Percentiles rank a stretch among this genome's conserved stretches.
Evolutionary conservation across 345 rosid species (phyloP).

Genomic region (Mangifera indica): DNA sequence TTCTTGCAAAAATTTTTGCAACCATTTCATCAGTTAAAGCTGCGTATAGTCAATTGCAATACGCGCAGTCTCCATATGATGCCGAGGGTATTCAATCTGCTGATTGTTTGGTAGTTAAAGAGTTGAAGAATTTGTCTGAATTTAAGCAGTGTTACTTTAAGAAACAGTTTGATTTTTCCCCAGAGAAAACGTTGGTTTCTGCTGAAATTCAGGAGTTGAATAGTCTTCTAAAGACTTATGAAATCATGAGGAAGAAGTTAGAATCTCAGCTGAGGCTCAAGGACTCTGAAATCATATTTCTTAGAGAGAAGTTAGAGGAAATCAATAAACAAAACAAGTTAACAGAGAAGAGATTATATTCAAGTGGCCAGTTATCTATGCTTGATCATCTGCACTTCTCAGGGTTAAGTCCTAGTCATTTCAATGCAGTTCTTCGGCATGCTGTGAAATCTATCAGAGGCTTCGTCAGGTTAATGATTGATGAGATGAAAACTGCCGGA

Average conservation of each 20-base stretch:
- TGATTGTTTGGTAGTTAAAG: conserved; percentile 54
- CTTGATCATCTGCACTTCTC: conserved; percentile 52
- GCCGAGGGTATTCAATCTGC: conserved; percentile 68
- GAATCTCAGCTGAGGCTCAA: conserved; percentile 73
- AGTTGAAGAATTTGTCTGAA: conserved; percentile 70
- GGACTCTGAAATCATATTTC: conserved; percentile 68
- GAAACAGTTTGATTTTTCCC: conserved; percentile 67
- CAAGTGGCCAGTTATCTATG: conserved; percentile 56
- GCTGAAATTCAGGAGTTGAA: conserved; percentile 84
- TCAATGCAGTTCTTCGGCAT: conserved; percentile 47
- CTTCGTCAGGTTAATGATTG: conserved; percentile 59
- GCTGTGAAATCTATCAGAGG: conserved; percentile 66
- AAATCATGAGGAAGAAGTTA: conserved; percentile 63
- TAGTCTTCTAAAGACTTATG: conserved; percentile 56
- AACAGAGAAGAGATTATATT: conserved; percentile 62
- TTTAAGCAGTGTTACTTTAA: conserved; percentile 72
- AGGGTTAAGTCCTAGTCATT: conserved; percentile 53
- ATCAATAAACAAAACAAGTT: conserved; percentile 39
- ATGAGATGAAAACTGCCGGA: conserved; percentile 56
- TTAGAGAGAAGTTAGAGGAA: conserved; percentile 62
- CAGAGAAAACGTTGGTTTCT: conserved; percentile 44
- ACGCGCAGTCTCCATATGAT: conserved; percentile 83
- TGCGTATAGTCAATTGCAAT: conserved; percentile 72
- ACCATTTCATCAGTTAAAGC: conserved; percentile 71
- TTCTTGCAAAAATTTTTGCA: conserved; percentile 75